Percentiles rank a stretch among this genome's conserved stretches.
Evolutionary conservation across 2,329 filamentous ascomycete genomes (phyloP).

Genomic region (Pyricularia sp.): DNA sequence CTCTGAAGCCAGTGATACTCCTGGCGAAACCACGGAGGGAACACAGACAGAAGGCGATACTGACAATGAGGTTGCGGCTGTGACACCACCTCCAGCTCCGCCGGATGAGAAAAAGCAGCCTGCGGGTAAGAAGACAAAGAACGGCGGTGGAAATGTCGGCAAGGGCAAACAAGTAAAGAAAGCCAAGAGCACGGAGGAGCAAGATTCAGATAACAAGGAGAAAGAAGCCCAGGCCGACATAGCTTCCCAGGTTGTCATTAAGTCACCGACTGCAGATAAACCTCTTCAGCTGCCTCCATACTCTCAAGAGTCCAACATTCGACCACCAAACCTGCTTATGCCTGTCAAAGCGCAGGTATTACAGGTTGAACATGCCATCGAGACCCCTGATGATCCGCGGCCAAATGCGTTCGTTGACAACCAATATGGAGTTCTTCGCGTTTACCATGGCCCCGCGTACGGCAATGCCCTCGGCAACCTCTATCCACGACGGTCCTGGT

Average conservation of each 20-base stretch:
- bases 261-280: constrained; percentile 7
- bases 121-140: constrained; percentile 6
- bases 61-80: constrained; percentile 9
- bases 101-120: constrained; percentile 6
- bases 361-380: constrained; percentile 46
- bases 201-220: not conserved
- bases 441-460: constrained; percentile 48
- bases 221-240: not conserved
- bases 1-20: not conserved
- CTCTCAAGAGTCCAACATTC: constrained; percentile 19
- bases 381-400: constrained; percentile 39
- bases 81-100: constrained; percentile 8
- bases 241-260: not conserved
- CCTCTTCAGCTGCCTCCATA: constrained; percentile 9
- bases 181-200: not conserved
- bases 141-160: not conserved
- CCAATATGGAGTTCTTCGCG: constrained; percentile 40
- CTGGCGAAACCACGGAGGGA: constrained; percentile 3
- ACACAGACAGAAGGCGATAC: constrained; percentile 7
- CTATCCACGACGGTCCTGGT: constrained; percentile 31
- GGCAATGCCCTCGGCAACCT: constrained; percentile 37
- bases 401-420: constrained; percentile 52
- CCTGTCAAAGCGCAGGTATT: constrained; percentile 39
- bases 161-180: constrained; percentile 6
- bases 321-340: constrained; percentile 34